These are phyloP conservation scores for Capsella rubella DNA, from an alignment of 441 rosid genomes.

Conservation along the genomic window DNA sequence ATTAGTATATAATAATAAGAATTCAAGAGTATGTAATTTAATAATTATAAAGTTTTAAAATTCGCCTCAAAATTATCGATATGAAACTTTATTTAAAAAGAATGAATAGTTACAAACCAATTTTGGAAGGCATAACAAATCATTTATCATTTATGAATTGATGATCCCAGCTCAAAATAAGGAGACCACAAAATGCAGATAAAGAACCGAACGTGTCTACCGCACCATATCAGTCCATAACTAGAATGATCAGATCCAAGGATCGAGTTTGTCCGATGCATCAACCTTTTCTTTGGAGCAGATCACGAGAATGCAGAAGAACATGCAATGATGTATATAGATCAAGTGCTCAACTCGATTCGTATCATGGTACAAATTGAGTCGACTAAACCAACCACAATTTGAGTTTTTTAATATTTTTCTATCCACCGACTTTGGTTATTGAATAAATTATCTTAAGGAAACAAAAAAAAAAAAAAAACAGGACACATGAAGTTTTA, in stretches of 20 bases:
- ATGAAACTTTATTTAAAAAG: background rate
- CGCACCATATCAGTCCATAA: conserved; percentile 31
- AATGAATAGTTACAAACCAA: conserved; percentile 12
- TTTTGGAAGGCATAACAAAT: background rate
- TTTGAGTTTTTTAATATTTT: conserved; percentile 23
- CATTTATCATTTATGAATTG: background rate
- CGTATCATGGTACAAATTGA: background rate
- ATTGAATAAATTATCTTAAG: background rate
- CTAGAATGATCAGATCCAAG: conserved; percentile 12
- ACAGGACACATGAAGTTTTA: conserved; percentile 5
- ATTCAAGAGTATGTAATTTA: background rate
- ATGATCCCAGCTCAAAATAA: conserved; percentile 9
- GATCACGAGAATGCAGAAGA: conserved; percentile 2
- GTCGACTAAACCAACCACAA: conserved; percentile 5
- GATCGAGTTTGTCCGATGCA: conserved; percentile 23
- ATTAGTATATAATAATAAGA: too few species aligned
- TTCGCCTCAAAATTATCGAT: background rate
- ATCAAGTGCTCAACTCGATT: background rate
- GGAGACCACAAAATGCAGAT: conserved; percentile 28
- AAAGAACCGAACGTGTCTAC: conserved; percentile 32
- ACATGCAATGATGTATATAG: background rate
- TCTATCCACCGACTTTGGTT: conserved; percentile 26
- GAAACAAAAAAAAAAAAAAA: background rate
- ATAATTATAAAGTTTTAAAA: background rate
- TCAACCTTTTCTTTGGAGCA: conserved; percentile 11